These are phyloP conservation scores for Solanum ahanhuiri DNA, from an alignment of 257 asterid genomes.

Conservation along the genomic window DNA sequence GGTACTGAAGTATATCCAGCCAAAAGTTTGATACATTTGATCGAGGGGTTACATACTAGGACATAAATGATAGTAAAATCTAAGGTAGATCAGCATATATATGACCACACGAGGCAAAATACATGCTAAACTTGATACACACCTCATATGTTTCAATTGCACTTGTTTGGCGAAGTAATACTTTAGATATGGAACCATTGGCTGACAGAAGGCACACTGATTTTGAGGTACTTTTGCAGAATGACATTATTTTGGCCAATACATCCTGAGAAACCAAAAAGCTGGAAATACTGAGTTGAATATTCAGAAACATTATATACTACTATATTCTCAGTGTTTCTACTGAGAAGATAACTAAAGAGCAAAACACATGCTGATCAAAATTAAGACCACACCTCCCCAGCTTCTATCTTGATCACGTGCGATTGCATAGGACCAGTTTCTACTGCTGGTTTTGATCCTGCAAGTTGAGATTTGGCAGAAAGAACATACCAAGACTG, in stretches of 20 bases:
- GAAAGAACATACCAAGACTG: not conserved
- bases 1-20: not conserved
- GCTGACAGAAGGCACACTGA: slow-evolving; percentile 4
- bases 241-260: slow-evolving; percentile 5
- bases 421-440: slow-evolving; percentile 1
- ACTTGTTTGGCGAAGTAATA: slow-evolving; percentile 2
- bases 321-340: too few relatives aligned
- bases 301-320: too few relatives aligned
- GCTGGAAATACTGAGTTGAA: too few relatives aligned
- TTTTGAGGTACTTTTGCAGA: not conserved
- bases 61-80: not conserved
- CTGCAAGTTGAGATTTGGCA: not conserved
- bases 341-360: not conserved
- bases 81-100: not conserved
- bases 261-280: slow-evolving; percentile 5
- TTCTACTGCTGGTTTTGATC: slow-evolving; percentile 7
- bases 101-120: too few relatives aligned
- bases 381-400: slow-evolving; percentile 6
- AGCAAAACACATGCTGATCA: not conserved
- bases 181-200: slow-evolving; percentile 9
- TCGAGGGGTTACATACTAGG: not conserved
- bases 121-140: not conserved
- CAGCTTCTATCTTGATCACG: slow-evolving; percentile 9
- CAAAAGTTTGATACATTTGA: not conserved
- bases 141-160: slow-evolving; percentile 12